Conservation (phyloP, 441 rosid species). For the Dalechampia spathulata region DNA sequence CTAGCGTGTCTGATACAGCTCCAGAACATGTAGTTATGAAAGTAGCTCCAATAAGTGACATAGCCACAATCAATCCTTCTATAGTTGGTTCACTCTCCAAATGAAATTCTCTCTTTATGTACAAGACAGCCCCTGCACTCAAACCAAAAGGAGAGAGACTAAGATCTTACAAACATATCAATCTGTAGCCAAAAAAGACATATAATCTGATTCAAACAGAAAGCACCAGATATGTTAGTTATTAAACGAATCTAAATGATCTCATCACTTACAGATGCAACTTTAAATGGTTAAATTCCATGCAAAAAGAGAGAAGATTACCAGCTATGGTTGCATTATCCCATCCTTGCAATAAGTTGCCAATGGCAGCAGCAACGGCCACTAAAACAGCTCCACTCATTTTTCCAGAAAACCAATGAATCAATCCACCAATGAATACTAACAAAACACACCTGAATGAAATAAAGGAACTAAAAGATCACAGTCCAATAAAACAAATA, state of each 20-base stretch:
- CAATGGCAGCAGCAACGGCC: slow-evolving; percentile 84
- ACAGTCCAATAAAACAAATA: too few relatives aligned
- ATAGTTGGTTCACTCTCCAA: slow-evolving; percentile 53
- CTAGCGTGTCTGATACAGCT: slow-evolving; percentile 50
- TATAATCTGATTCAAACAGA: too few relatives aligned
- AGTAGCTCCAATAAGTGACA: slow-evolving; percentile 78
- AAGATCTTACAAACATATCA: too few relatives aligned
- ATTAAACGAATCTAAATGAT: too few relatives aligned
- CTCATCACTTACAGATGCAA: too few relatives aligned
- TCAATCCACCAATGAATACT: too few relatives aligned
- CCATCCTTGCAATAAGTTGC: slow-evolving; percentile 96
- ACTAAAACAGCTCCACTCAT: slow-evolving; percentile 89
- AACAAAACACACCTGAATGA: too few relatives aligned
- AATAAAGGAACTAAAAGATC: too few relatives aligned
- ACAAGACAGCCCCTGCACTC: slow-evolving; percentile 45
- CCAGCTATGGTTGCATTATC: slow-evolving; percentile 96
- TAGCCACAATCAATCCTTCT: slow-evolving; percentile 75
- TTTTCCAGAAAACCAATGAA: too few relatives aligned
- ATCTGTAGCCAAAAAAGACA: too few relatives aligned
- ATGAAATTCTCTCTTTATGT: slow-evolving; percentile 58
- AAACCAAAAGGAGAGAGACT: background rate
- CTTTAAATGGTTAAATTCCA: too few relatives aligned
- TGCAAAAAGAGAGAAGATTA: slow-evolving; percentile 12
- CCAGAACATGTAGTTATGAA: slow-evolving; percentile 70
- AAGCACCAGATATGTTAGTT: too few relatives aligned